Evolutionary conservation across 2,329 filamentous ascomycete genomes (phyloP).

Genomic region (Cordyceps farinosa): DNA sequence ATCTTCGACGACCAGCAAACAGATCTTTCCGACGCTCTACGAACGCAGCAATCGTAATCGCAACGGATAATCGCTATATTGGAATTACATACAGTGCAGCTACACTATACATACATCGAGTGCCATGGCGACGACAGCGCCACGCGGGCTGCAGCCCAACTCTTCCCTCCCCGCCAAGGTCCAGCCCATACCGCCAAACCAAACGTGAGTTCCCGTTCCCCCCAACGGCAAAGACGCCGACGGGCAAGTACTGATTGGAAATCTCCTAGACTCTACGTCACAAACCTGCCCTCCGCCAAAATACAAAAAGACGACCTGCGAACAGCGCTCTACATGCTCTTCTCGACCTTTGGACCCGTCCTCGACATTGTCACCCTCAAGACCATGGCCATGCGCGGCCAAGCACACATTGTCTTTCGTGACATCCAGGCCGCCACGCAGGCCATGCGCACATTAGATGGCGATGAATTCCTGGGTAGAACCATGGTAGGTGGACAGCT

Average conservation of each 20-base stretch:
- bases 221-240: not conserved
- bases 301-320: conserved; percentile 85
- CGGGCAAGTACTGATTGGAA: conserved; percentile 12
- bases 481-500: conserved; percentile 62
- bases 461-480: conserved; percentile 78
- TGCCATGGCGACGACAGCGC: conserved; percentile 33
- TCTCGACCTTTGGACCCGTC: conserved; percentile 88
- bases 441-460: conserved; percentile 85
- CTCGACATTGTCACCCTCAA: conserved; percentile 89
- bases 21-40: conserved; percentile 33
- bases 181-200: conserved; percentile 62
- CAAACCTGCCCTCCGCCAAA: conserved; percentile 81
- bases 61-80: not conserved
- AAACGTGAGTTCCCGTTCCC: conserved; percentile 60
- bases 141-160: conserved; percentile 39
- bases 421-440: conserved; percentile 90
- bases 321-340: conserved; percentile 85
- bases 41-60: not conserved
- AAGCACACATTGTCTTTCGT: conserved; percentile 88
- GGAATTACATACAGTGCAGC: not conserved
- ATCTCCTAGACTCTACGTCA: conserved; percentile 70
- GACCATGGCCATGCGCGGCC: conserved; percentile 88
- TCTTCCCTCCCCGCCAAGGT: conserved; percentile 48
- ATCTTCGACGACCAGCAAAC: conserved; percentile 28
- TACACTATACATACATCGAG: not conserved